Evolutionary conservation across 257 asterid genomes (phyloP), one percentile per base, ranked within the genome.

Genomic region (Ligustrum vulgare): DNA sequence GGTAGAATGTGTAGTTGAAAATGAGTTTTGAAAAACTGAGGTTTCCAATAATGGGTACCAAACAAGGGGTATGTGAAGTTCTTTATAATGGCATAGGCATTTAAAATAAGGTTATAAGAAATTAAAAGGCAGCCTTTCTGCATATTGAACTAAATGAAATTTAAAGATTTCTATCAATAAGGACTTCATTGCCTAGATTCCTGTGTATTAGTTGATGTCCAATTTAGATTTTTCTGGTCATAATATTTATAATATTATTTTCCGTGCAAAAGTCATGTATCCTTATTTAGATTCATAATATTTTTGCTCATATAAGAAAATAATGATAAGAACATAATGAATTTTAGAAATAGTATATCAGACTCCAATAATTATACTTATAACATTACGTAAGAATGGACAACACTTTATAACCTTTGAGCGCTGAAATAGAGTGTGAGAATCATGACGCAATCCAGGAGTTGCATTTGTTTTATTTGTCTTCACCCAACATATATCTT

Each of bases 401-500:
- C 39, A 37, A 73, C 60, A 75, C 35, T 58, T 64, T 33, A 49
- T 75, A 75, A 95, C 99, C 98, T 95, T 95, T 54, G 99, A 91
- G 65, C 94, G 96, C 84, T 95, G 99, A 78, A 90, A 89, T 43
- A 95, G 83, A 81, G 99, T 95, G 84, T 87, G 98, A 79, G 98
- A 91, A 84, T 95, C 99, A 79, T 95, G 99, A 54, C 99, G 97
- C 82, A 90, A 76, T 75, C 98, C 99, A 49, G 97, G 97, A 80
- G 97, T 87, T 72, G 97, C 99, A 86, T 82, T 95, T 60, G 88
- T 84, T 83, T 95, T 95, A 84, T 95, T 95, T 28, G 97, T 91
- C 88, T 95, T 95, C 85, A 95, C 99, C 99, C 99, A 95, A 85
- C 98, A 95, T 85, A 95, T 93, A 82, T 95, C 99, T 87, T 95